Evolutionary conservation across 2,329 filamentous ascomycete species (phyloP).

Genomic region (Colletotrichum trifolii): DNA sequence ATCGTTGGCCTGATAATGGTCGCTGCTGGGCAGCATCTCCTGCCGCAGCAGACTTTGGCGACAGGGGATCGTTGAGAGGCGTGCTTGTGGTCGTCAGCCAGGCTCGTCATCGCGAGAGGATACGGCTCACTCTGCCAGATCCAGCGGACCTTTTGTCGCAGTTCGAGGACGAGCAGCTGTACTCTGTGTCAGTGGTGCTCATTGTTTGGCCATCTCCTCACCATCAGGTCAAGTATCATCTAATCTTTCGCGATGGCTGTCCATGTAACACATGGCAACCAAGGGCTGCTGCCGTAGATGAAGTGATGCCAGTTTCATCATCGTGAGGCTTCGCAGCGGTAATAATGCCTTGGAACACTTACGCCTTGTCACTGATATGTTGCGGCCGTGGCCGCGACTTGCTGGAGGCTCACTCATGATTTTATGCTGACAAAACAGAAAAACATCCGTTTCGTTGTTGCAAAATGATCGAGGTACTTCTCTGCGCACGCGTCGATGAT

Average conservation of each 20-base stretch:
- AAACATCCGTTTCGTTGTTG: not conserved
- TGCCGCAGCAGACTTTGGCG: conserved; percentile 27
- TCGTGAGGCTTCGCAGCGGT: not conserved
- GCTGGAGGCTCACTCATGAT: conserved; percentile 25
- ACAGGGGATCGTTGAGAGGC: conserved; percentile 37
- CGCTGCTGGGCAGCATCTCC: conserved; percentile 39
- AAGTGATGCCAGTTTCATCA: not conserved
- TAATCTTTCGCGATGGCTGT: no score
- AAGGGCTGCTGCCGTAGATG: not conserved
- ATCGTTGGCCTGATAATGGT: conserved; percentile 35
- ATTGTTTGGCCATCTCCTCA: no score
- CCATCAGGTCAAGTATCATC: not conserved
- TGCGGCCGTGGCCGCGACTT: conserved; percentile 33
- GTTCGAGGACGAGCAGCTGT: conserved; percentile 71
- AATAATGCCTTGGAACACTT: not conserved
- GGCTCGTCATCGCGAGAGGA: conserved; percentile 21
- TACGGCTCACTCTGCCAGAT: conserved; percentile 74
- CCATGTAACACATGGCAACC: not conserved
- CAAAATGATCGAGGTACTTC: not conserved
- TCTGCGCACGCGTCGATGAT: not conserved
- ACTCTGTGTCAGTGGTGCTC: not conserved
- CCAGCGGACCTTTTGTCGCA: conserved; percentile 82
- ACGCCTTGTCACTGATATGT: conserved; percentile 34
- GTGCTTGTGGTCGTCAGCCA: conserved; percentile 39
- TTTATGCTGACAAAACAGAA: not conserved